Conservation (phyloP, 1,139 yeast genomes). For the Chernovozyma aurita region DNA sequence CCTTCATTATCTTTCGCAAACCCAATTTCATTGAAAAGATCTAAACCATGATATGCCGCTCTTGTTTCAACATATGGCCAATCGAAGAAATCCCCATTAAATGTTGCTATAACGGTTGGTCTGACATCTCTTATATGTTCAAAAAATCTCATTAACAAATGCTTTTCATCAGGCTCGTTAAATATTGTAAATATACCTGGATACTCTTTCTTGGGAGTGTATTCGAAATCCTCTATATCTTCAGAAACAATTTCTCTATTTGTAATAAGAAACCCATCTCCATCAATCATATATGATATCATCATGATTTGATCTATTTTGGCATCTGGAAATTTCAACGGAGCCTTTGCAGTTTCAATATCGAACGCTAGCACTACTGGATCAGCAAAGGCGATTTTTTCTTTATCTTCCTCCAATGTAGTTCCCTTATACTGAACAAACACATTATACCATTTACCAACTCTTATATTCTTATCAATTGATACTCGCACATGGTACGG, state of each 20-base stretch:
- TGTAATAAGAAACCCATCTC: slow-evolving; percentile 90
- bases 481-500: slow-evolving; percentile 96
- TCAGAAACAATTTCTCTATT: slow-evolving; percentile 91
- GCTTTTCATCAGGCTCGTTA: slow-evolving; percentile 84
- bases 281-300: slow-evolving; percentile 99
- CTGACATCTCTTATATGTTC: slow-evolving; percentile 84
- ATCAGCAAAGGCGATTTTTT: slow-evolving; percentile 90
- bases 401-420: slow-evolving; percentile 57
- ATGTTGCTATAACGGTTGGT: slow-evolving; percentile 95
- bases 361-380: slow-evolving; percentile 97
- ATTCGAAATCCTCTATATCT: slow-evolving; percentile 95
- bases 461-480: slow-evolving; percentile 79
- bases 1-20: slow-evolving; percentile 87
- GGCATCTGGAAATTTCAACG: slow-evolving; percentile 92
- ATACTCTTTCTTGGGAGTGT: slow-evolving; percentile 95
- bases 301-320: slow-evolving; percentile 94
- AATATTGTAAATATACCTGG: slow-evolving; percentile 88
- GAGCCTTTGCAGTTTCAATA: slow-evolving; percentile 96
- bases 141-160: slow-evolving; percentile 68
- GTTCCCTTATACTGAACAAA: slow-evolving; percentile 57
- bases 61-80: slow-evolving; percentile 98
- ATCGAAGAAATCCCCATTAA: slow-evolving; percentile 97
- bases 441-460: slow-evolving; percentile 95
- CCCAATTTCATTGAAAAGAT: slow-evolving; percentile 92
- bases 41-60: slow-evolving; percentile 75